These are phyloP conservation scores for Zancudomyces culisetae DNA, from an alignment of 371 early-diverging fungal genomes.

Conservation along the genomic window DNA sequence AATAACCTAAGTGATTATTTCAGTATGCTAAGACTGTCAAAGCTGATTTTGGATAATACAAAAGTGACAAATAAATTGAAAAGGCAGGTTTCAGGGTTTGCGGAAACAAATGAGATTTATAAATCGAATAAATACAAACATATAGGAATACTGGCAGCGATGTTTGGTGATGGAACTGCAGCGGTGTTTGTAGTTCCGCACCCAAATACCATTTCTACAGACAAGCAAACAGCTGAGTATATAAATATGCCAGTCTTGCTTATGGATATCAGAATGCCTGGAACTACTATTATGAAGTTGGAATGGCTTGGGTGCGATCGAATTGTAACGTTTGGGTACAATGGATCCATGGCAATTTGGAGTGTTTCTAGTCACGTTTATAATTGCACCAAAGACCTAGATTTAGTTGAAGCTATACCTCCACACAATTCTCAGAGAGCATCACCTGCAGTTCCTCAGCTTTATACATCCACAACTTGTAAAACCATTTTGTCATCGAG, in stretches of 20 bases:
- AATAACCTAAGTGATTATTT: neutral
- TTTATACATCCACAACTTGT: too few species aligned
- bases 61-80: too few species aligned
- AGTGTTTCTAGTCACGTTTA: too few species aligned
- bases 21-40: neutral
- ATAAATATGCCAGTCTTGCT: neutral
- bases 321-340: neutral
- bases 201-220: neutral
- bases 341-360: conserved; percentile 3
- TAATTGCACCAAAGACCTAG: too few species aligned
- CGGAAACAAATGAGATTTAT: neutral
- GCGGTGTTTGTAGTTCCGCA: conserved; percentile 3
- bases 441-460: too few species aligned
- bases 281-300: neutral
- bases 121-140: neutral
- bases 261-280: conserved; percentile 1
- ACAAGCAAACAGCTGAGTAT: neutral
- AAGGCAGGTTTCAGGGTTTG: too few species aligned
- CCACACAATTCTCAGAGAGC: too few species aligned
- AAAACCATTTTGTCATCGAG: too few species aligned
- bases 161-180: conserved; percentile 4
- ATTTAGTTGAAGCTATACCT: too few species aligned
- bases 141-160: conserved; percentile 4
- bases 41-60: neutral
- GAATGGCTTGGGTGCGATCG: conserved; percentile 2